phyloP scores from a whole-genome alignment of 78 protist genomes.

The Anaeramoeba flamelloides region DNA sequence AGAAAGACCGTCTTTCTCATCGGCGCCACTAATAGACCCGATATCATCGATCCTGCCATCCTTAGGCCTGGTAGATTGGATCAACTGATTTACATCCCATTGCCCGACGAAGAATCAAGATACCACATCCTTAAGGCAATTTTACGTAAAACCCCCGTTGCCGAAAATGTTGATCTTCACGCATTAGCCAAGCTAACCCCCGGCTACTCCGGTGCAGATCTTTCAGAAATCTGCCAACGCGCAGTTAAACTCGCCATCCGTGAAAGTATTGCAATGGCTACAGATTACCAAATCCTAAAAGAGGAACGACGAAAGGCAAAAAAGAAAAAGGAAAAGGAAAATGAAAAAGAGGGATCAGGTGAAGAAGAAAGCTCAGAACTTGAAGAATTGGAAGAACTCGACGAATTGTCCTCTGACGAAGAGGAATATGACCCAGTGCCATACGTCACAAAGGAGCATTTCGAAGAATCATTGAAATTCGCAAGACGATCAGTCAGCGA shows the following conservation, averaged over 20 bases:
- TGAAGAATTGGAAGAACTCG: slow-evolving; percentile 25
- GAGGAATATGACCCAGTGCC: slow-evolving; percentile 71
- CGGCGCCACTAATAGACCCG: background rate
- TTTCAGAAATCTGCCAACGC: slow-evolving; percentile 93
- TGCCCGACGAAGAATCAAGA: slow-evolving; percentile 91
- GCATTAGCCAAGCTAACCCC: slow-evolving; percentile 35
- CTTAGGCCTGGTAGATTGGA: slow-evolving; percentile 6
- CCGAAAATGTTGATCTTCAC: background rate
- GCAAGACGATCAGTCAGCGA: slow-evolving; percentile 89
- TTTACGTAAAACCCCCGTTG: slow-evolving; percentile 11
- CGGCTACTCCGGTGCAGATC: slow-evolving; percentile 98
- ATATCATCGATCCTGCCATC: background rate
- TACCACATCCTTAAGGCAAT: slow-evolving; percentile 71
- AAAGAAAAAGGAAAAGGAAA: slow-evolving; percentile 23
- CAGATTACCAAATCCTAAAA: too few species aligned
- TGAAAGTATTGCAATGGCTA: slow-evolving; percentile 71
- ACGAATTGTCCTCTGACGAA: slow-evolving; percentile 32
- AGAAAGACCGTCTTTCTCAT: slow-evolving; percentile 9
- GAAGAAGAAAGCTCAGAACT: background rate
- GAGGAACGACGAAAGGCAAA: slow-evolving; percentile 21
- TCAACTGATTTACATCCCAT: slow-evolving; percentile 92
- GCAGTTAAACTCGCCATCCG: slow-evolving; percentile 91
- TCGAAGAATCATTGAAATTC: slow-evolving; percentile 74
- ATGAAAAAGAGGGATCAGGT: background rate
- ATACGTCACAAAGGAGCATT: slow-evolving; percentile 71